Conservation (phyloP, 164 flowering plant genomes). For the Tetrastigma voinierianum region DNA sequence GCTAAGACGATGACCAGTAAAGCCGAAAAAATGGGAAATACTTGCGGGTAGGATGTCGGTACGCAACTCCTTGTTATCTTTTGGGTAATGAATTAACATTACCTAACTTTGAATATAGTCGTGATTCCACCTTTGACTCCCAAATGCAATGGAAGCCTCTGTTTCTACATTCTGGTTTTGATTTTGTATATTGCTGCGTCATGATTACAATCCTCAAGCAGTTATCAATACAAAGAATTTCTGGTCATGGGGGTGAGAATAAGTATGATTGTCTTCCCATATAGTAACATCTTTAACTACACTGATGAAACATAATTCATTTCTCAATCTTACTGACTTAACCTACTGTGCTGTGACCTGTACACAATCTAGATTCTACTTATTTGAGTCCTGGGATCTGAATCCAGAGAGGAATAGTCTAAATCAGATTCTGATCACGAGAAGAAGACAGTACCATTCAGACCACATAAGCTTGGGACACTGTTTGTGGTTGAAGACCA, state of each 20-base stretch:
- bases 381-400: conserved; percentile 1
- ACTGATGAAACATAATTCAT: not conserved
- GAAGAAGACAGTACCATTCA: conserved; percentile 11
- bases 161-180: not conserved
- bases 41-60: not conserved
- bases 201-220: too few relatives aligned
- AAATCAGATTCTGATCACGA: not conserved
- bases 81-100: too few relatives aligned
- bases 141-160: not conserved
- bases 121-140: not conserved
- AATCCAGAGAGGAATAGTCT: conserved; percentile 18
- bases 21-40: not conserved
- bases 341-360: not conserved
- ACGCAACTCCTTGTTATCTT: not conserved
- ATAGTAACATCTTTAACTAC: not conserved
- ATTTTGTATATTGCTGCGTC: not conserved
- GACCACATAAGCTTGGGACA: conserved; percentile 13
- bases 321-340: not conserved
- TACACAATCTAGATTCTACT: conserved; percentile 7
- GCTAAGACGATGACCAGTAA: not conserved
- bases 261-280: not conserved
- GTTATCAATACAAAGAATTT: too few relatives aligned
- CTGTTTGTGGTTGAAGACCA: not conserved
- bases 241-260: too few relatives aligned
- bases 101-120: too few relatives aligned